A percentile compares a stretch with the other conserved stretches of the same genome.
These are phyloP conservation scores for Astrephomene gubernaculifera DNA, from an alignment of 139 green algal species.

Conservation along the genomic window DNA sequence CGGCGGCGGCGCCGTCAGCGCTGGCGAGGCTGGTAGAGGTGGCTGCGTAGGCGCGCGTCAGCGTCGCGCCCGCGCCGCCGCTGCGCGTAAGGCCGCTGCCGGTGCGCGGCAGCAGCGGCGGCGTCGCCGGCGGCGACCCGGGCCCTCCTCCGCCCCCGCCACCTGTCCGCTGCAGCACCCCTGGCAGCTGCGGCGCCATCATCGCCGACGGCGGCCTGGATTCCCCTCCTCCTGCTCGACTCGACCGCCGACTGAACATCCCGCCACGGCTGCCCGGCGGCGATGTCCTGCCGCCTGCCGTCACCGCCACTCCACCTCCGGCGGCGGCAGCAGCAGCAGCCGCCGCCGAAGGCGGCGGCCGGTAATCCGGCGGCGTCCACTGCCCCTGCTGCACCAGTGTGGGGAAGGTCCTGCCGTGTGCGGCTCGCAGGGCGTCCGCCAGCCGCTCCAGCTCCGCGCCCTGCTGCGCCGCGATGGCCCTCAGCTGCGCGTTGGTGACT, in stretches of 20 bases:
- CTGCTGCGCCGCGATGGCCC: slow-evolving; percentile 38
- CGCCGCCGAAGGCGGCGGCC: neutral
- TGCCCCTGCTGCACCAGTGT: neutral
- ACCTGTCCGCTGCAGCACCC: neutral
- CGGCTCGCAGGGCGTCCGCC: neutral
- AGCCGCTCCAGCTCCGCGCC: slow-evolving; percentile 15
- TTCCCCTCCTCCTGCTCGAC: neutral
- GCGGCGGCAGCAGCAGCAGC: neutral
- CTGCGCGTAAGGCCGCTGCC: neutral
- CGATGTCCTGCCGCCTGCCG: no score
- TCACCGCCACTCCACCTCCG: neutral
- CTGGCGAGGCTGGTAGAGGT: no score
- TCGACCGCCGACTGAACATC: neutral
- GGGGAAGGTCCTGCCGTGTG: slow-evolving; percentile 26
- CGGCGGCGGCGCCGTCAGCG: neutral
- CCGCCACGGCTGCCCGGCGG: no score
- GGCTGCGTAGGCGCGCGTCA: slow-evolving; percentile 28
- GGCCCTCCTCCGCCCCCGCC: neutral
- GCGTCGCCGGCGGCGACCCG: neutral
- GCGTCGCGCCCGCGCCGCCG: slow-evolving; percentile 23
- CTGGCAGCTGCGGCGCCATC: slow-evolving; percentile 22
- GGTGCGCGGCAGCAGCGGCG: neutral
- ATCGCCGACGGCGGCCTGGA: slow-evolving; percentile 15
- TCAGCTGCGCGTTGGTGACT: slow-evolving; percentile 54
- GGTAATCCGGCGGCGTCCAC: slow-evolving; percentile 30